Evolutionary conservation across 1,284 basidiomycete species (phyloP).

Genomic region (Pseudozyma thailandica): DNA sequence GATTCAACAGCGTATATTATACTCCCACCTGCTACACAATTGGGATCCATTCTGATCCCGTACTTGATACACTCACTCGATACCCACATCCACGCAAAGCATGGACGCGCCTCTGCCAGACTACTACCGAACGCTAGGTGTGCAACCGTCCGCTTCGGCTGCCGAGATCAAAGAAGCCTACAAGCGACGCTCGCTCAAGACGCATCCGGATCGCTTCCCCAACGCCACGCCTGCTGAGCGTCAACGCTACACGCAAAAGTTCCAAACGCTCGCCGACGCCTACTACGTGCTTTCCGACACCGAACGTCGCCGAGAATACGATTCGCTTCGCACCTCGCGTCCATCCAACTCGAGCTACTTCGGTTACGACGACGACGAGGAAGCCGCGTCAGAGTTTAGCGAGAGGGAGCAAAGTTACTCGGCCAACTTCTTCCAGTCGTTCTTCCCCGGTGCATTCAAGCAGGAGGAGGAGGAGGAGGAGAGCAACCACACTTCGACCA

Average conservation of each 20-base stretch:
- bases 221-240: conserved; percentile 79
- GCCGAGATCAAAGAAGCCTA: conserved; percentile 84
- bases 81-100: conserved; percentile 3
- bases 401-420: conserved; percentile 55
- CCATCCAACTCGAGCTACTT: conserved; percentile 31
- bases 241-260: conserved; percentile 71
- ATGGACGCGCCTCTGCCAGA: conserved; percentile 57
- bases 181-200: conserved; percentile 79
- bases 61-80: not conserved
- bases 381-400: conserved; percentile 32
- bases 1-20: no score
- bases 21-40: no score
- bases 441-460: conserved; percentile 48
- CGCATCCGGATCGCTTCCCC: conserved; percentile 87
- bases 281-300: conserved; percentile 93
- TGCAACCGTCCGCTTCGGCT: conserved; percentile 74
- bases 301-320: conserved; percentile 80
- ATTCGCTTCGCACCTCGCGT: conserved; percentile 34
- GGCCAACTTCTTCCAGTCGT: conserved; percentile 61
- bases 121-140: conserved; percentile 62
- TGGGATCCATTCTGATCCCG: not conserved
- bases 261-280: conserved; percentile 84
- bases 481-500: conserved; percentile 8
- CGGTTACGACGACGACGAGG: conserved; percentile 29
- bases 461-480: conserved; percentile 19